Evolutionary conservation across 1,139 yeast genomes (phyloP).

Genomic region (Sugiyamaella pinicola): DNA sequence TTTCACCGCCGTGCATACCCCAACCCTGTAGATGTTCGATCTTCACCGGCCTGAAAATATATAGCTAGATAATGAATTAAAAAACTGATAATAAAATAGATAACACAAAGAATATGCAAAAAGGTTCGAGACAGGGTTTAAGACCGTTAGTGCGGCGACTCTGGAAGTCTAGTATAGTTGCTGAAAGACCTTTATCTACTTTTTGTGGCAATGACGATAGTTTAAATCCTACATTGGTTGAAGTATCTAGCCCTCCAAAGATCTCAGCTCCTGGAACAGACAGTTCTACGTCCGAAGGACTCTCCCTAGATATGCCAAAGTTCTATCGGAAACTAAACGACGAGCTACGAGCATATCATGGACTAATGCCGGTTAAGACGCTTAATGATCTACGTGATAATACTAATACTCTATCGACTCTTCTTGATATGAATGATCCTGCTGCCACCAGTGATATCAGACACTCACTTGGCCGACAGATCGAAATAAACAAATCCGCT

Average conservation of each 20-base stretch:
- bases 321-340: conserved; percentile 25
- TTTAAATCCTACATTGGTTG: not conserved
- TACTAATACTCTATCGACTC: not conserved
- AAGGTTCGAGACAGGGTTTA: not conserved
- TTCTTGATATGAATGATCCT: too few species aligned
- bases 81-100: too few species aligned
- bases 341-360: conserved; percentile 23
- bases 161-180: not conserved
- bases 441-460: conserved; percentile 1
- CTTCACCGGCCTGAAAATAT: not conserved
- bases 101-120: conserved; percentile 6
- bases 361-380: conserved; percentile 21
- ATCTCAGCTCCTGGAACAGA: too few species aligned
- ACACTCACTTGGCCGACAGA: conserved; percentile 7
- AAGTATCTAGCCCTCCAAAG: too few species aligned
- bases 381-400: not conserved
- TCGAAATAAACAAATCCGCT: conserved; percentile 10
- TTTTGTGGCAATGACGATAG: not conserved
- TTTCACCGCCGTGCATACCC: not conserved
- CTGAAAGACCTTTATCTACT: too few species aligned
- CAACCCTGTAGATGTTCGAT: not conserved
- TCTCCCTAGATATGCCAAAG: conserved; percentile 18
- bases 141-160: not conserved
- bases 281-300: not conserved
- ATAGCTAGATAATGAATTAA: not conserved